A percentile compares a stretch with the other conserved stretches of the same genome.
Evolutionary conservation across 352 stramenopile species (phyloP).

Genomic region (Phytophthora vignae): DNA sequence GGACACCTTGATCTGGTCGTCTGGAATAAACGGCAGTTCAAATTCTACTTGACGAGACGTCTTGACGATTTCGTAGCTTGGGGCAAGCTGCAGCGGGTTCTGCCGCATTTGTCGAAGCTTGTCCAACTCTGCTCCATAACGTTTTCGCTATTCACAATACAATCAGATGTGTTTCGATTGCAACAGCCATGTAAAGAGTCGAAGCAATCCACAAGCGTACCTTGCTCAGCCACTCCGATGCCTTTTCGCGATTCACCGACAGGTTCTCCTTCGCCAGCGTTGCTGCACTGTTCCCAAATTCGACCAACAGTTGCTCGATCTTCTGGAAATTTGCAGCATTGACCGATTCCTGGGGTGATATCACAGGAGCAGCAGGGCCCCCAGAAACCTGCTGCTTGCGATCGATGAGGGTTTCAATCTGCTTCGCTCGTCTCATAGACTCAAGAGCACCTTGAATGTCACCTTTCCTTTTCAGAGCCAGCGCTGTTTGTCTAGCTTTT

Average conservation of each 20-base stretch:
- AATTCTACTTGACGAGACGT: constrained; percentile 50
- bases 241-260: constrained; percentile 51
- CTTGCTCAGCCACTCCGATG: constrained; percentile 67
- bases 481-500: constrained; percentile 47
- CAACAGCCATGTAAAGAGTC: not conserved
- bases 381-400: constrained; percentile 45
- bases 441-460: constrained; percentile 67
- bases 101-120: constrained; percentile 60
- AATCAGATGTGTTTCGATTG: not conserved
- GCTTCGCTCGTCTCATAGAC: constrained; percentile 73
- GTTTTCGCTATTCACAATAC: constrained; percentile 56
- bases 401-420: constrained; percentile 69
- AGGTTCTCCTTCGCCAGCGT: constrained; percentile 60
- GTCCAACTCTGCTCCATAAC: constrained; percentile 57
- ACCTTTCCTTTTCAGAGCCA: constrained; percentile 66
- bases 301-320: constrained; percentile 70
- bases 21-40: constrained; percentile 51
- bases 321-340: constrained; percentile 53
- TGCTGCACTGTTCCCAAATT: constrained; percentile 70
- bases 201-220: constrained; percentile 25
- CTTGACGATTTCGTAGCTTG: constrained; percentile 53
- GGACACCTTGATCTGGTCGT: constrained; percentile 60
- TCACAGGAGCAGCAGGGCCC: not conserved
- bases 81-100: constrained; percentile 59
- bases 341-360: constrained; percentile 21